Evolutionary conservation across 2,329 filamentous ascomycete species (phyloP).

Genomic region (Leptographium wingfieldii): DNA sequence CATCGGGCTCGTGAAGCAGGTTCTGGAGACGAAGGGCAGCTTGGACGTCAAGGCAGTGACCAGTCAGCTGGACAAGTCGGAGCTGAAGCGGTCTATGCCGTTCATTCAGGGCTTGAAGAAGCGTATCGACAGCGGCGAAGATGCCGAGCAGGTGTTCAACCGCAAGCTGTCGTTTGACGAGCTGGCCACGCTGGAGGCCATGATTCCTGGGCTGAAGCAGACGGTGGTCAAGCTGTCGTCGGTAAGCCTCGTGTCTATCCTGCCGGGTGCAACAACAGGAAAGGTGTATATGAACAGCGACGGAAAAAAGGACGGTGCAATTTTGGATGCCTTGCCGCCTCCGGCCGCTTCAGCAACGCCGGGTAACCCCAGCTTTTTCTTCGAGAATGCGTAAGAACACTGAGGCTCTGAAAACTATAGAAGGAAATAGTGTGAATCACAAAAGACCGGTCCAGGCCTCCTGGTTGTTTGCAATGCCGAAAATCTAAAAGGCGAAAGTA

Average conservation of each 20-base stretch:
- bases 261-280: conserved; percentile 57
- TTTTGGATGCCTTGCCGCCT: conserved; percentile 44
- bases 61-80: conserved; percentile 65
- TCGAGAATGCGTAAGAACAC: conserved; percentile 10
- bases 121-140: conserved; percentile 60
- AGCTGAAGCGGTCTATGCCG: conserved; percentile 97
- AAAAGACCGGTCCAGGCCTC: neutral
- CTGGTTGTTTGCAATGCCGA: neutral
- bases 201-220: conserved; percentile 34
- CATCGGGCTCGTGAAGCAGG: conserved; percentile 61
- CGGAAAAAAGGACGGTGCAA: conserved; percentile 26
- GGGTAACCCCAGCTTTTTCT: conserved; percentile 30
- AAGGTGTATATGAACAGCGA: conserved; percentile 26
- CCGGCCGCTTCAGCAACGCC: conserved; percentile 66
- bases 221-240: conserved; percentile 39
- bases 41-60: conserved; percentile 69
- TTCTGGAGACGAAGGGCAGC: conserved; percentile 7
- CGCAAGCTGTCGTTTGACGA: conserved; percentile 78
- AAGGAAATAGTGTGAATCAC: neutral
- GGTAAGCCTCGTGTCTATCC: conserved; percentile 60
- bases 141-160: conserved; percentile 57
- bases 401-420: neutral
- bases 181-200: conserved; percentile 72
- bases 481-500: neutral
- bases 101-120: conserved; percentile 84